Base-by-base conservation (phyloP, 2,329 filamentous ascomycete genomes). In the Diplocarpon rosae region DNA sequence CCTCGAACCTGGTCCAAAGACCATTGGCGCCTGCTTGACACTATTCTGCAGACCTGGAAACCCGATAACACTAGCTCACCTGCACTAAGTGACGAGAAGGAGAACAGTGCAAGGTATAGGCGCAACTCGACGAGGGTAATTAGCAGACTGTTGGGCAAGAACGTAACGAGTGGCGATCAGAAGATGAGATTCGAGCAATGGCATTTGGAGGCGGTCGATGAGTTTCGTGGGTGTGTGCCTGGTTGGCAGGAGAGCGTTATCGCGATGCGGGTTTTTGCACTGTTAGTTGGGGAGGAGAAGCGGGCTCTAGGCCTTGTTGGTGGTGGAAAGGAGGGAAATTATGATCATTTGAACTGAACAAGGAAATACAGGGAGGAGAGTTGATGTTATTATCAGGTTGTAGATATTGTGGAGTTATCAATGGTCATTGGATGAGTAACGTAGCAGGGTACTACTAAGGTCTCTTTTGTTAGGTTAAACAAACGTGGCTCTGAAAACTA, bases 131-230 rank as follows among this genome's bases (percentile, higher is more conserved):
- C 58, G 5, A 53, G 58, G 31, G 58, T 62, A 1, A 56, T 62
- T 14, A 53, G 48, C 46, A 52, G 46, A 35, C 42, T 61, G n/a
- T 39, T 62, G 12, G 60, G 60, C 4, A 57, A 57, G 42, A 54
- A 34, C 1, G 49, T 62, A 2, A 38, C 24, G 17, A 48, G 42
- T 32, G 32, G 51, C 24, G 53, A 52, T 7, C 52, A 57, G 27
- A 52, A 41, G 6, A 52, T 60, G 52, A 50, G 37, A 16, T 47
- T 62, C 16, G 51, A 62, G 40, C 58, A 60, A 46, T 62, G 59
- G 59, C 60, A 62, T 53, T 41, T 62, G 15, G 60, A 62, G 39
- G 59, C 50, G 41, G 59, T 62, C 14, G 59, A 59, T 52, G 55
- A 60, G 49, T 62, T 61, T 34, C 39, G 58, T 17, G 51, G 52